These are phyloP conservation scores for Taphrina confusa DNA, from an alignment of 1,139 yeast genomes.

Conservation along the genomic window DNA sequence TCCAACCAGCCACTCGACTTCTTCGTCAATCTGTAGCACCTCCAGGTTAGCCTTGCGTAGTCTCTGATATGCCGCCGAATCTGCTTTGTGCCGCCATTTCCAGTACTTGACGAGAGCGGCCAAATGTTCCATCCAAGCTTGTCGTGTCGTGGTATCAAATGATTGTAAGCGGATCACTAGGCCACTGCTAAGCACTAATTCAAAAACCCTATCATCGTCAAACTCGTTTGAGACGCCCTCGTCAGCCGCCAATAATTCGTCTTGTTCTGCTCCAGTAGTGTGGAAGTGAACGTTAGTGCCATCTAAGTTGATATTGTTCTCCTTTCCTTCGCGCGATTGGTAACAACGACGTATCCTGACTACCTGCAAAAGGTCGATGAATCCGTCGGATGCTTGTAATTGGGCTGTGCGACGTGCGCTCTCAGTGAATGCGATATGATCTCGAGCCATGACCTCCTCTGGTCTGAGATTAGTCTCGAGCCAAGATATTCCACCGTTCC, in stretches of 20 bases:
- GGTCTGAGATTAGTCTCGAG: constrained; percentile 46
- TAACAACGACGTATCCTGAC: constrained; percentile 47
- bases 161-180: constrained; percentile 60
- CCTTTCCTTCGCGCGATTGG: constrained; percentile 34
- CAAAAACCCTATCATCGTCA: constrained; percentile 52
- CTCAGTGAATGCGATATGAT: constrained; percentile 61
- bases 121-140: constrained; percentile 66
- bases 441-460: constrained; percentile 55
- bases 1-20: constrained; percentile 59
- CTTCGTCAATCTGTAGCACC: constrained; percentile 57
- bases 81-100: constrained; percentile 55
- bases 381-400: constrained; percentile 60
- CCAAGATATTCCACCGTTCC: constrained; percentile 59
- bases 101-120: constrained; percentile 58
- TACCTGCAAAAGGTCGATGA: constrained; percentile 62
- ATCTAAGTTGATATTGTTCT: constrained; percentile 46
- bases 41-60: constrained; percentile 55
- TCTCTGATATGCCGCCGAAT: constrained; percentile 48
- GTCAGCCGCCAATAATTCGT: constrained; percentile 34
- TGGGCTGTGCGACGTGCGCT: constrained; percentile 62
- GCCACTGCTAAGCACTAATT: constrained; percentile 56
- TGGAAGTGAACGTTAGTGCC: constrained; percentile 33
- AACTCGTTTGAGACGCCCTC: constrained; percentile 48
- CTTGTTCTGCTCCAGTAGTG: constrained; percentile 36
- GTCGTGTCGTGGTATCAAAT: constrained; percentile 53